A percentile compares a stretch with the other conserved stretches of the same genome.
Evolutionary conservation across 805 yeast genomes (phyloP).

Genomic region (Ascoidea asiatica): DNA sequence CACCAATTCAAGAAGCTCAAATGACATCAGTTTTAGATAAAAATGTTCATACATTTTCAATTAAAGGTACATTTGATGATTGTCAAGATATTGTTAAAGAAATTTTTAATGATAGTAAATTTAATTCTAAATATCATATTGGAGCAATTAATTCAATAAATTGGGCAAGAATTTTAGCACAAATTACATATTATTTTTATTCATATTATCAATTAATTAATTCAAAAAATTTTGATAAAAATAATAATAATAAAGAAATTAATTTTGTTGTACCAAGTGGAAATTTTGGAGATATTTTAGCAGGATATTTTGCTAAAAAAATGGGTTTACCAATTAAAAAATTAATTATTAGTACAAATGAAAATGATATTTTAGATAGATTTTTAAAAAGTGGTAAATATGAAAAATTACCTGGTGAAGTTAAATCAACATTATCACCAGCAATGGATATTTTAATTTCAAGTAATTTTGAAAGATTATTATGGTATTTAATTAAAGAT

Average conservation of each 20-base stretch:
- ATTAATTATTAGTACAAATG: slow-evolving; percentile 89
- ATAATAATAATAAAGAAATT: slow-evolving; percentile 24
- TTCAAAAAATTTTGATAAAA: slow-evolving; percentile 17
- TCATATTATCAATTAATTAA: slow-evolving; percentile 67
- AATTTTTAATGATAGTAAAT: slow-evolving; percentile 78
- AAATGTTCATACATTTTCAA: slow-evolving; percentile 90
- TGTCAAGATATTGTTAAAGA: slow-evolving; percentile 95
- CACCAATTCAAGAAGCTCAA: slow-evolving; percentile 96
- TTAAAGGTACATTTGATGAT: slow-evolving; percentile 94
- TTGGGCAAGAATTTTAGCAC: slow-evolving; percentile 98
- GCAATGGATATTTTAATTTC: slow-evolving; percentile 98
- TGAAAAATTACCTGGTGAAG: slow-evolving; percentile 55
- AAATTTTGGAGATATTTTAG: slow-evolving; percentile 95
- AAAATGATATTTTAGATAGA: slow-evolving; percentile 88
- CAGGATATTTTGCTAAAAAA: slow-evolving; percentile 87
- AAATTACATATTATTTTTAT: slow-evolving; percentile 91
- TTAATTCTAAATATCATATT: slow-evolving; percentile 80
- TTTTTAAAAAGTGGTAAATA: slow-evolving; percentile 80
- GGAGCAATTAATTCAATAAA: slow-evolving; percentile 98
- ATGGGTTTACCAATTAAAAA: slow-evolving; percentile 91
- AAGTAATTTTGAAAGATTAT: slow-evolving; percentile 88
- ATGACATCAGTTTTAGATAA: slow-evolving; percentile 93
- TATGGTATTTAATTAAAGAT: slow-evolving; percentile 86
- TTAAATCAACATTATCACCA: slow-evolving; percentile 84
- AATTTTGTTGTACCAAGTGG: slow-evolving; percentile 95